These are phyloP conservation scores for Talaromyces sp. DNA, from an alignment of 2,329 filamentous ascomycete genomes.

Conservation along the genomic window DNA sequence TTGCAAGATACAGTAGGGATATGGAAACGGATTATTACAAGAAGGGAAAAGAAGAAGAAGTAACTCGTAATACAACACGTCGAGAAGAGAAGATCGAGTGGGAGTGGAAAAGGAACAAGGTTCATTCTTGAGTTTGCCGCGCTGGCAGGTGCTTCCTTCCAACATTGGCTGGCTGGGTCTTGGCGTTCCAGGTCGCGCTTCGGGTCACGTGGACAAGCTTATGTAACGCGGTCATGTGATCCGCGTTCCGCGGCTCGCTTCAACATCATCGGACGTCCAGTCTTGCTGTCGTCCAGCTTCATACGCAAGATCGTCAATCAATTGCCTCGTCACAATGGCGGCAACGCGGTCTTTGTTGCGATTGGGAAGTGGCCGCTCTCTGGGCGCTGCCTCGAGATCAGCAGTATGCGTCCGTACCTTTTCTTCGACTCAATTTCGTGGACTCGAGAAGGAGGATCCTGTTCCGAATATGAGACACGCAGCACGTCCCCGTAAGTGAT, in stretches of 20 bases:
- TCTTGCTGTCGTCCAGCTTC: not conserved
- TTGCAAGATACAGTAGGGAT: not conserved
- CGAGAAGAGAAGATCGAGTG: not conserved
- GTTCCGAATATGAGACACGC: conserved; percentile 62
- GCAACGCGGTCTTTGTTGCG: conserved; percentile 43
- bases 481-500: conserved; percentile 43
- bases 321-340: conserved; percentile 34
- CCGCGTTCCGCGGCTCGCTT: conserved; percentile 10
- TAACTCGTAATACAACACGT: conserved; percentile 3
- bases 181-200: not conserved
- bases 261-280: conserved; percentile 5
- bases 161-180: not conserved
- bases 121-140: conserved; percentile 16
- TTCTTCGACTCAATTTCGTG: conserved; percentile 36
- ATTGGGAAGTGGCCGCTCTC: conserved; percentile 37
- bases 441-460: conserved; percentile 36
- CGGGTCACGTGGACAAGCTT: conserved; percentile 6
- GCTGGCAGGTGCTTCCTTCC: conserved; percentile 16
- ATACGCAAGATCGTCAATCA: conserved; percentile 3
- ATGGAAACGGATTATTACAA: conserved; percentile 8
- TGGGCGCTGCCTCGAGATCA: conserved; percentile 32
- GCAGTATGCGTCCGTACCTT: conserved; percentile 33
- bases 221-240: conserved; percentile 9
- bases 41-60: not conserved
- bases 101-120: conserved; percentile 14